Percentiles rank a stretch among this genome's conserved stretches.
Evolutionary conservation across 31 red algal species (phyloP).

Genomic region (Asparagopsis taxiformis): DNA sequence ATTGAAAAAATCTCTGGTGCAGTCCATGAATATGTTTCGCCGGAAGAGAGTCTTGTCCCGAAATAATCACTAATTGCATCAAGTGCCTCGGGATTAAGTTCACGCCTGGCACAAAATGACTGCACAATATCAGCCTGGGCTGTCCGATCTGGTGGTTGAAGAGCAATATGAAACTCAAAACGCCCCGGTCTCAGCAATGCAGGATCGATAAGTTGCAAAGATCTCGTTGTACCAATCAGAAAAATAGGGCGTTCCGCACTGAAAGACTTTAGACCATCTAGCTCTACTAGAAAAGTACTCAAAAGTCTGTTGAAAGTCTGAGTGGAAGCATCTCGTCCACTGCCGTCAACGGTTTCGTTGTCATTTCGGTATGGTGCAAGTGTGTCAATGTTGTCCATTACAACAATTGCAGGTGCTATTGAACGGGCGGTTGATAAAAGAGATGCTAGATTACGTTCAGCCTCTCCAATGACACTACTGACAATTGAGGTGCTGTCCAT

Average conservation of each 20-base stretch:
- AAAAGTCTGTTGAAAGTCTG: slow-evolving; percentile 16
- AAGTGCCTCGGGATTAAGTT: neutral
- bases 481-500: slow-evolving; percentile 14
- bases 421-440: slow-evolving; percentile 3
- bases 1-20: neutral
- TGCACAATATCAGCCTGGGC: neutral
- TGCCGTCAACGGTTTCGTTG: neutral
- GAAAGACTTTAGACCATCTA: neutral
- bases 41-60: neutral
- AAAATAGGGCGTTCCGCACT: neutral
- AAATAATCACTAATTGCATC: neutral
- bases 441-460: slow-evolving; percentile 4
- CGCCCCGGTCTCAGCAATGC: slow-evolving; percentile 25
- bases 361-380: slow-evolving; percentile 17
- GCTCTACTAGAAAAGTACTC: slow-evolving; percentile 20
- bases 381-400: slow-evolving; percentile 20
- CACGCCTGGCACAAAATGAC: neutral
- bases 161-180: slow-evolving; percentile 16
- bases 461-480: slow-evolving; percentile 24
- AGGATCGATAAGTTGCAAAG: slow-evolving; percentile 11
- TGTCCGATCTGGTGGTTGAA: neutral
- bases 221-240: slow-evolving; percentile 19
- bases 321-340: neutral
- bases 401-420: slow-evolving; percentile 15
- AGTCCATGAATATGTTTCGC: neutral